These are phyloP conservation scores for Juglanconis sp. DNA, from an alignment of 2,329 filamentous ascomycete genomes.

Conservation along the genomic window DNA sequence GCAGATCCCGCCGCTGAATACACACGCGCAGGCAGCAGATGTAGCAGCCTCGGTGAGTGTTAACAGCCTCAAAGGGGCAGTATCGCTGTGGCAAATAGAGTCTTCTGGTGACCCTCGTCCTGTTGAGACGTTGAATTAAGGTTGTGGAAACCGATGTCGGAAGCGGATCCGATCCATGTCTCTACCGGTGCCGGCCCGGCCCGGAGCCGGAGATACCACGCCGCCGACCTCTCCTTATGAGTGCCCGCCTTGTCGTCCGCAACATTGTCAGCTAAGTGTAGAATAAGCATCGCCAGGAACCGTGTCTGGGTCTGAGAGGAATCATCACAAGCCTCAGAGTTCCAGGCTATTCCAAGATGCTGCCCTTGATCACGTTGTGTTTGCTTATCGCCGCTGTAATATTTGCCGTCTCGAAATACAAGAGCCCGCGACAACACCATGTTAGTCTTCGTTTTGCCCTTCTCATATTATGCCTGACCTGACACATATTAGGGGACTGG, in stretches of 20 bases:
- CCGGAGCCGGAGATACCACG: neutral
- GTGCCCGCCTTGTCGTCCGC: too few relatives aligned
- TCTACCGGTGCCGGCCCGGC: neutral
- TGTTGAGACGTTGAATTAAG: neutral
- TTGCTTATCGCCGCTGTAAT: neutral
- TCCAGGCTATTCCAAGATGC: neutral
- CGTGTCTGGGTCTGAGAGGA: neutral
- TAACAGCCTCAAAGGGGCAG: too few relatives aligned
- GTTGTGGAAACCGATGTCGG: constrained; percentile 1
- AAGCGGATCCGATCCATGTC: neutral
- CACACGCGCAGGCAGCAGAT: too few relatives aligned
- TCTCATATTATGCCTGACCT: too few relatives aligned
- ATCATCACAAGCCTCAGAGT: neutral
- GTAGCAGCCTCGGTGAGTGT: too few relatives aligned
- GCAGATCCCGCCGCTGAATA: too few relatives aligned
- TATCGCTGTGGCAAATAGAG: too few relatives aligned
- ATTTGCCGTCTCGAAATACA: neutral
- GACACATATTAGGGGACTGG: neutral
- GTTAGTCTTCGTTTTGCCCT: neutral
- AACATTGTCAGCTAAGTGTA: neutral
- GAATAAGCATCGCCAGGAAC: neutral
- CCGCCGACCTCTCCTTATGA: neutral
- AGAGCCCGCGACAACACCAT: neutral
- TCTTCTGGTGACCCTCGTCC: too few relatives aligned
- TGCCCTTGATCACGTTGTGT: neutral